Evolutionary conservation across 78 protist genomes (phyloP), one percentile per base, ranked within the genome.

Genomic region (Dictyostelium brefeldianum): DNA sequence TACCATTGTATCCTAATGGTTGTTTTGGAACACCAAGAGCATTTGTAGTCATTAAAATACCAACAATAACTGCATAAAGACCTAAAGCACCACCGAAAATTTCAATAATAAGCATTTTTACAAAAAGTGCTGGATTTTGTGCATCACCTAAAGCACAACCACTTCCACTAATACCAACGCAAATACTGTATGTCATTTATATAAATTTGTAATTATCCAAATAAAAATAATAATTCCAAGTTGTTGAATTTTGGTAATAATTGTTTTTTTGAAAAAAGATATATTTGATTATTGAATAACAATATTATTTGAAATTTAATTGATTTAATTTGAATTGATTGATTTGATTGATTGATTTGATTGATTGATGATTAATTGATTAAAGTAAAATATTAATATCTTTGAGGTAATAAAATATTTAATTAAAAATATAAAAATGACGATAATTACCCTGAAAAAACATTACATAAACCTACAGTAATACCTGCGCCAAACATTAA

Each of bases 61-160:
- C 98, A 50, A 98, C 96, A 59, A 98, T 98, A 81, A 99, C 95
- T 18, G 98, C 98, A 48, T 97, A 98, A n/a, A 98, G 94, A 22
- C 99, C 99, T 1, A 98, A 91, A 20, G 99, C 99, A 41, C 96
- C 89, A 27, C 96, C 99, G 54, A 99, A 99, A 78, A 99, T 98
- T 85, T 98, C 98, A 62, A 98, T 77, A 53, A 98, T 93, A 53
- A 99, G 95, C 90, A 97, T 95, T 96, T 98, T 98, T 48, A 99
- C 99, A 81, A 99, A 99, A 31, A 99, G 94, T 18, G 92, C 14
- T 67, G 94, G 94, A 50, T 98, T 83, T 82, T 94, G 98, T 6
- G 99, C 99, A 78, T 98, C 99, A n/a, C 99, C 99, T 6, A 99
- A 92, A 14, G 99, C 99, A 70, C 98, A 96, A n/a, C 98, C 98